A percentile compares a stretch with the other conserved stretches of the same genome.
Conservation (phyloP, 352 stramenopile species). For the Aphanomyces invadans region DNA sequence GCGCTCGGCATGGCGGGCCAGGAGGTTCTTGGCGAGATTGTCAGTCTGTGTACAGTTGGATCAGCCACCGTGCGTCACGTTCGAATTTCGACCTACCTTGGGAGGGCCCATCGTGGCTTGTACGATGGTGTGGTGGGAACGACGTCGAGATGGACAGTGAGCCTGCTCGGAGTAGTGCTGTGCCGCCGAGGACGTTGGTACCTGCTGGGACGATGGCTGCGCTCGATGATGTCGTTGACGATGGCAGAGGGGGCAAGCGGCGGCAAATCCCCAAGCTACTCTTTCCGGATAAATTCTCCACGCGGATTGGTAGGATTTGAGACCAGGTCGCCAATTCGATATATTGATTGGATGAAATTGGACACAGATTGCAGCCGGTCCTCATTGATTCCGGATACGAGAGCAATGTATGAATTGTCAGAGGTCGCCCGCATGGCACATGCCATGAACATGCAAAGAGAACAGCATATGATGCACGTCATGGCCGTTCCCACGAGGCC, state of each 20-base stretch:
- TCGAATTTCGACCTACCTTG: not conserved
- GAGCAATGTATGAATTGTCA: too few relatives aligned
- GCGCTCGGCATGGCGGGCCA: not conserved
- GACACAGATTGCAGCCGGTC: not conserved
- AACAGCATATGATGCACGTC: too few relatives aligned
- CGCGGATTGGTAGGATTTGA: not conserved
- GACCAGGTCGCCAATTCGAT: not conserved
- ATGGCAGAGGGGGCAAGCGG: too few relatives aligned
- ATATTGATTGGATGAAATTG: not conserved
- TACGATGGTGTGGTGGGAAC: not conserved
- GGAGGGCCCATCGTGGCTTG: constrained; percentile 2
- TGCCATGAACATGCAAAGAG: too few relatives aligned
- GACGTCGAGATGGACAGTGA: not conserved
- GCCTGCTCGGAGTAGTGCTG: not conserved
- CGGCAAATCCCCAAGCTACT: not conserved
- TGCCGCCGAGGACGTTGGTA: not conserved
- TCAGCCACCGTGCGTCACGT: not conserved
- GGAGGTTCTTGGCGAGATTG: constrained; percentile 14
- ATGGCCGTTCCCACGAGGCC: too few relatives aligned
- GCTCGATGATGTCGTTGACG: too few relatives aligned
- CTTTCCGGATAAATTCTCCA: not conserved
- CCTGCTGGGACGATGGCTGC: not conserved
- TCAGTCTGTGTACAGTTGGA: not conserved
- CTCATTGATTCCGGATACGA: not conserved
- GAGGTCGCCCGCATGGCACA: too few relatives aligned